Conservation (phyloP, 345 rosid genomes). For the Triadica sebifera region DNA sequence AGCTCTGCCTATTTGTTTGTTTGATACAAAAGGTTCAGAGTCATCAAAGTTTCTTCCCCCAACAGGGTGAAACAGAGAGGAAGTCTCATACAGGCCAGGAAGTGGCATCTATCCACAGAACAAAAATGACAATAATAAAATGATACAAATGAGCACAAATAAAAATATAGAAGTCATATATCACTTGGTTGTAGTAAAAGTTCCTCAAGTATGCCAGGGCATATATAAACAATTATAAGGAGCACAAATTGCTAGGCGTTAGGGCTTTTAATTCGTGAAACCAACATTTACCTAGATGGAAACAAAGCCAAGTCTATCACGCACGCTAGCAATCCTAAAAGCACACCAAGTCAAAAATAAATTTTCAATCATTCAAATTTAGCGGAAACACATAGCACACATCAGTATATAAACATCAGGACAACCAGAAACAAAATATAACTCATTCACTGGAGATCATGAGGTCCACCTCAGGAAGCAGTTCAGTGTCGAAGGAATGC, state of each 20-base stretch:
- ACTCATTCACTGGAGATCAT: background rate
- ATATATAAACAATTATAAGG: background rate
- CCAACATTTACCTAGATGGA: background rate
- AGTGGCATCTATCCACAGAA: slow-evolving; percentile 55
- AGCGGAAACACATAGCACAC: background rate
- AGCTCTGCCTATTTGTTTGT: slow-evolving; percentile 66
- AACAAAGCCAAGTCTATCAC: background rate
- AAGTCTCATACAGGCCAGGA: slow-evolving; percentile 53
- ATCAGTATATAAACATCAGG: background rate
- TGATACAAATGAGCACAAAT: slow-evolving; percentile 16
- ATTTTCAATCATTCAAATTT: background rate
- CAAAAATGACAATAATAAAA: background rate
- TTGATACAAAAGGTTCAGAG: slow-evolving; percentile 54
- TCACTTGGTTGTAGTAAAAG: background rate
- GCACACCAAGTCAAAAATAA: background rate
- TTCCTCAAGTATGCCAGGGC: background rate
- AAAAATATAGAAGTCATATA: background rate
- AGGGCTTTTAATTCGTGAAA: background rate
- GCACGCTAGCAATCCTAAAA: no score
- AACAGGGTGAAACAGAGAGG: slow-evolving; percentile 61
- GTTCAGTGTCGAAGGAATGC: slow-evolving; percentile 92
- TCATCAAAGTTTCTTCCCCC: slow-evolving; percentile 84
- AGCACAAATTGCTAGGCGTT: background rate
- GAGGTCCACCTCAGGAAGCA: slow-evolving; percentile 80
- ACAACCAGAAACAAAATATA: background rate